A percentile compares a stretch with the other conserved stretches of the same genome.
These are phyloP conservation scores for Gymnopus androsaceus DNA, from an alignment of 1,284 basidiomycete genomes.

Conservation along the genomic window DNA sequence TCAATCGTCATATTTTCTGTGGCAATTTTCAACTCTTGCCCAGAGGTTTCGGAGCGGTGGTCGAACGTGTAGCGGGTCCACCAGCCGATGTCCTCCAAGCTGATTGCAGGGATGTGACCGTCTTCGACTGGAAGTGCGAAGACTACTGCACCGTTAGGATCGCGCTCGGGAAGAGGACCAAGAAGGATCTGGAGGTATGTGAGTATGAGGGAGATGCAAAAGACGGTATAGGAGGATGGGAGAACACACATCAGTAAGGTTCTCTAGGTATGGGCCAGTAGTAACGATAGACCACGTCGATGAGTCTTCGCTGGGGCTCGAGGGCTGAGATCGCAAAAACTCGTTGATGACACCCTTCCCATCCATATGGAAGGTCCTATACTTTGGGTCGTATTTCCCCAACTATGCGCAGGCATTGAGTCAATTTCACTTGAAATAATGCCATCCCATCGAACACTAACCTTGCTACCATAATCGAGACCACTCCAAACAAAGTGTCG, in stretches of 20 bases:
- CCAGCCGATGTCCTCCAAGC: no score
- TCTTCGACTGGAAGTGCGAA: neutral
- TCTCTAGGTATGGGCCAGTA: constrained; percentile 41
- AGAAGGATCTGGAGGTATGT: no score
- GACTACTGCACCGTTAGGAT: neutral
- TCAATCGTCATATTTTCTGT: constrained; percentile 47
- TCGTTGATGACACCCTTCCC: neutral
- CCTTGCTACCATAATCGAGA: constrained; percentile 45
- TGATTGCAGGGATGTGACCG: constrained; percentile 43
- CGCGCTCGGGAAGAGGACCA: neutral
- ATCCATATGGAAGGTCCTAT: neutral
- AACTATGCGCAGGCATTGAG: neutral
- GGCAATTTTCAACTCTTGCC: constrained; percentile 40
- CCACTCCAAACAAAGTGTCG: constrained; percentile 51
- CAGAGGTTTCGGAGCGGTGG: constrained; percentile 41
- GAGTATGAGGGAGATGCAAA: neutral
- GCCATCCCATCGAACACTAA: constrained; percentile 17
- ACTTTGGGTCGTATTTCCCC: neutral
- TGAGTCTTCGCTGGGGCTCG: neutral
- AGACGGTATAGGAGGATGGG: neutral
- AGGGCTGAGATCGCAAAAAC: neutral
- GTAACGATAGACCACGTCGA: neutral
- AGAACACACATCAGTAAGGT: neutral
- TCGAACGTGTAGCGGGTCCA: no score
- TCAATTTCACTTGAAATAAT: neutral